Percentiles rank a stretch among this genome's conserved stretches.
phyloP scores from a whole-genome alignment of 345 rosid genomes.

The Angophora floribunda region DNA sequence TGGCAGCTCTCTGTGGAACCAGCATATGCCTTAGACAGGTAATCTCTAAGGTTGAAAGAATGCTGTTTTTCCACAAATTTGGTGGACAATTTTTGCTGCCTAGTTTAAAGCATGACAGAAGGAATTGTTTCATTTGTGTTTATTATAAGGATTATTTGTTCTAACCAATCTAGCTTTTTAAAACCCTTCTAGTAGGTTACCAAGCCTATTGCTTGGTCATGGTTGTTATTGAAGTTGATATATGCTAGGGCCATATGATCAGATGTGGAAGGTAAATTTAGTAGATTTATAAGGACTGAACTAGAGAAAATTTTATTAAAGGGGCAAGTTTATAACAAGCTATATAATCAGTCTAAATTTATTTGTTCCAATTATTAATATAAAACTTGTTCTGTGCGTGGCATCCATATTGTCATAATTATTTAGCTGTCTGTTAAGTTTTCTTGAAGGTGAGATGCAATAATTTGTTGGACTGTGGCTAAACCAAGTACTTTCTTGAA shows the following conservation, averaged over 20 bases:
- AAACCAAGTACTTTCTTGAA: not conserved
- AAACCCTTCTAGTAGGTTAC: not conserved
- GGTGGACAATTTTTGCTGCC: not conserved
- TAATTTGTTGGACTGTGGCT: not conserved
- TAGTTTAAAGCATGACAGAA: not conserved
- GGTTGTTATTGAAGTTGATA: not conserved
- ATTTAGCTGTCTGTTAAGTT: not conserved
- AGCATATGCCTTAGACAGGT: constrained; percentile 95
- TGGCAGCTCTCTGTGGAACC: constrained; percentile 74
- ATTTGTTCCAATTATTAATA: not conserved
- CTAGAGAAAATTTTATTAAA: not conserved
- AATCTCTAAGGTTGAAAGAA: not conserved
- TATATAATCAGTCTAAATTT: not conserved
- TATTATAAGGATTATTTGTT: not conserved
- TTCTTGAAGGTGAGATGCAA: not conserved
- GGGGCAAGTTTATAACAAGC: not conserved
- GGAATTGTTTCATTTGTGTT: not conserved
- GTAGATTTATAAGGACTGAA: not conserved
- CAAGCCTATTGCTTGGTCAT: not conserved
- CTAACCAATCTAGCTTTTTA: not conserved
- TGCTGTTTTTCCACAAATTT: not conserved
- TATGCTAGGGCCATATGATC: not conserved
- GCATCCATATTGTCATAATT: not conserved
- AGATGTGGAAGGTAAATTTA: not conserved
- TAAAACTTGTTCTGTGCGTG: not conserved